Conservation (phyloP, 495 filamentous ascomycete genomes). For the Podospora appendiculata region DNA sequence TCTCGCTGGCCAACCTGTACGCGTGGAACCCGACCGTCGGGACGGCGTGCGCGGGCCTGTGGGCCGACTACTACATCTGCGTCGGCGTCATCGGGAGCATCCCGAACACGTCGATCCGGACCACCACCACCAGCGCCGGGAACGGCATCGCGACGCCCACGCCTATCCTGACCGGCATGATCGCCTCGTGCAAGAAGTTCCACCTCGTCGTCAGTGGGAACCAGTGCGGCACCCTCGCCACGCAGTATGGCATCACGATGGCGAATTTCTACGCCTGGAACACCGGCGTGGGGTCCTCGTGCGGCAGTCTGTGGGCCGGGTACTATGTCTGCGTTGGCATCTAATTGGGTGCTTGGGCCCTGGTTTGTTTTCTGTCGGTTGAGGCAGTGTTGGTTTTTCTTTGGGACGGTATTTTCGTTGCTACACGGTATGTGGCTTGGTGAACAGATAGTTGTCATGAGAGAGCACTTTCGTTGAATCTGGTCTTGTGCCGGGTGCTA, state of each 20-base stretch:
- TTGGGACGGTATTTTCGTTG: too few relatives aligned
- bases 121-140: background rate
- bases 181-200: background rate
- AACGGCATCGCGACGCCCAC: background rate
- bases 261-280: background rate
- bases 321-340: background rate
- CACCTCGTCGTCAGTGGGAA: background rate
- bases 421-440: too few relatives aligned
- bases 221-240: background rate
- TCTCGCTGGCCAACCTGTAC: background rate
- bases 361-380: too few relatives aligned
- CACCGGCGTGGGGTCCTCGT: background rate
- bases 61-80: background rate
- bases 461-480: too few relatives aligned
- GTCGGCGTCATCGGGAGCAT: background rate
- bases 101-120: background rate
- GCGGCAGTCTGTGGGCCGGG: background rate
- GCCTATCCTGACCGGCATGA: background rate
- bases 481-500: too few relatives aligned
- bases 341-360: too few relatives aligned
- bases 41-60: background rate
- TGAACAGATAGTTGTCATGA: too few relatives aligned
- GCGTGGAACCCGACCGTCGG: conserved; percentile 3
- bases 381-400: too few relatives aligned
- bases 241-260: background rate